Evolutionary conservation across 169 alveolate species (phyloP).

Genomic region (Plasmodium chabaudi): DNA sequence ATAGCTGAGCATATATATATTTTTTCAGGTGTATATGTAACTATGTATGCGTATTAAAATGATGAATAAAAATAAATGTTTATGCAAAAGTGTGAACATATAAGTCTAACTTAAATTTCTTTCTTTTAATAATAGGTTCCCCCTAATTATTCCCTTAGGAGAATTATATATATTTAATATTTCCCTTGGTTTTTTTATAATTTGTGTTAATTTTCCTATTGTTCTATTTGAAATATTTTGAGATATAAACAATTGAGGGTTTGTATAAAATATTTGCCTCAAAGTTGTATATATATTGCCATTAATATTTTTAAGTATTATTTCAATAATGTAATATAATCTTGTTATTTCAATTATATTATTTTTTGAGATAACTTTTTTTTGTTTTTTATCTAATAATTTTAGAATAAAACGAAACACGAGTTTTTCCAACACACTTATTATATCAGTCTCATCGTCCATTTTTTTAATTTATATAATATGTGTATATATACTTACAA

Average conservation of each 20-base stretch:
- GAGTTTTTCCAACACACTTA: conserved; percentile 35
- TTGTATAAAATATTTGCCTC: conserved; percentile 79
- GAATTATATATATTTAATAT: conserved; percentile 72
- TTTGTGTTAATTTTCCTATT: conserved; percentile 75
- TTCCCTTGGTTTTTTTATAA: conserved; percentile 76
- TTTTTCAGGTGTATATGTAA: neutral
- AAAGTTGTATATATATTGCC: conserved; percentile 57
- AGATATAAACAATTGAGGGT: conserved; percentile 68
- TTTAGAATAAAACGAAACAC: conserved; percentile 25
- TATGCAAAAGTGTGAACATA: neutral
- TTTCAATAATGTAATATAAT: conserved; percentile 49
- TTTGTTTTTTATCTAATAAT: conserved; percentile 37
- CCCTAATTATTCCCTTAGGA: conserved; percentile 79
- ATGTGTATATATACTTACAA: neutral
- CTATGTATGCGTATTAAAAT: too few relatives aligned
- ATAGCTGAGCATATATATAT: neutral
- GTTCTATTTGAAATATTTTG: conserved; percentile 76
- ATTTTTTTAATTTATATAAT: conserved; percentile 1
- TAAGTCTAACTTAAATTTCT: conserved; percentile 32
- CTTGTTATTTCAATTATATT: conserved; percentile 63
- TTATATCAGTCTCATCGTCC: conserved; percentile 22
- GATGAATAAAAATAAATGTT: too few relatives aligned
- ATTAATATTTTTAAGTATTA: conserved; percentile 30
- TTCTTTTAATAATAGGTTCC: conserved; percentile 59
- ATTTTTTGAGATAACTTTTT: conserved; percentile 35